These are phyloP conservation scores for Cercospora beticola DNA, from an alignment of 2,329 filamentous ascomycete species.

Conservation along the genomic window DNA sequence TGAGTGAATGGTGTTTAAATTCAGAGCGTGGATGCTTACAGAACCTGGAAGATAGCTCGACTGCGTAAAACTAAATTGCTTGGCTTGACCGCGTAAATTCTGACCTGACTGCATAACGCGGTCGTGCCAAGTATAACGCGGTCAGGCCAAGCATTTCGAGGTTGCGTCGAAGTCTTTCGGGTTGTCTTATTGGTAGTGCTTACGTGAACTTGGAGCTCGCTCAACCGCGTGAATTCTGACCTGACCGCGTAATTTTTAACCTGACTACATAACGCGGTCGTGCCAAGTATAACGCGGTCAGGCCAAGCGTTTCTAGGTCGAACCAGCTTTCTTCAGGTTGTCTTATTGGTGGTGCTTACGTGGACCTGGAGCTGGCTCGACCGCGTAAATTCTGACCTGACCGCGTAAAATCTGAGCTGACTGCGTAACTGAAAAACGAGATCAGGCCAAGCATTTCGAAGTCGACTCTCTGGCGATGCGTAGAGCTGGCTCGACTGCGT, in stretches of 20 bases:
- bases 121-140: not conserved
- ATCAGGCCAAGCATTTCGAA: too few species aligned
- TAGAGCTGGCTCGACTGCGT: not conserved
- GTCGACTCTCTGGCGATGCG: too few species aligned
- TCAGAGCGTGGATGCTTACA: too few species aligned
- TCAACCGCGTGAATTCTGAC: not conserved
- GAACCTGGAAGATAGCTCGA: not conserved
- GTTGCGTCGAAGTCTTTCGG: not conserved
- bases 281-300: not conserved
- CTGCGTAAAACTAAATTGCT: not conserved
- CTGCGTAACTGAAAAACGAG: not conserved
- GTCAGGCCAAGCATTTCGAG: not conserved
- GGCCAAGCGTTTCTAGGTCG: not conserved
- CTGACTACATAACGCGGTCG: not conserved
- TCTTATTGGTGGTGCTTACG: too few species aligned
- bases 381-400: not conserved
- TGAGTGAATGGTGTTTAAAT: too few species aligned
- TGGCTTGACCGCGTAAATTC: not conserved
- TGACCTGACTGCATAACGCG: not conserved
- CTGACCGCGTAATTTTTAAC: not conserved
- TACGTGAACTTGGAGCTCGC: not conserved
- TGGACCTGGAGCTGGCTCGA: not conserved
- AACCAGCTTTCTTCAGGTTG: too few species aligned
- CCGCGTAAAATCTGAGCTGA: not conserved
- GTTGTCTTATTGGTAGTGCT: not conserved